Base-by-base conservation (phyloP, 768 basidiomycete species). In the Tylopilus subfusipes region DNA sequence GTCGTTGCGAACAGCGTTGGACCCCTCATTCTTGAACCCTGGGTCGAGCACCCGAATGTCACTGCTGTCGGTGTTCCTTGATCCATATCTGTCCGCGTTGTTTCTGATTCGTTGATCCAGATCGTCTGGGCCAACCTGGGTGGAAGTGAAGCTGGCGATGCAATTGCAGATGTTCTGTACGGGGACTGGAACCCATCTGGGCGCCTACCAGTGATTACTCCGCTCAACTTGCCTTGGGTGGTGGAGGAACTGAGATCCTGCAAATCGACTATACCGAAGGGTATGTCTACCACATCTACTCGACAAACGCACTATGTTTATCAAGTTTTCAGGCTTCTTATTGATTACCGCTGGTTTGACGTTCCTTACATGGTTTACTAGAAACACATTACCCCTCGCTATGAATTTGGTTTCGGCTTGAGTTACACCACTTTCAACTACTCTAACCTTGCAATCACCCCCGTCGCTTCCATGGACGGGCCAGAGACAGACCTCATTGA, bases 341-440 rank as follows among this genome's bases (percentile, higher is more conserved):
- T 91, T 55, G 89, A 90, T 65, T 90, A 91, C 61, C 77, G 85
- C 12, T 78, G 81, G 69, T 88, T 88, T 57, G 86, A 88, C 11
- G 2, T 25, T 31, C 48, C 48, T 58, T 3, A 58, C 21, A 31
- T 44, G 29, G 16, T 44, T 50, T 29, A 0, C 24, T 31, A 86
- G 81, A 73, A 81, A 69, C 80, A 85, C 57, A 90, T 92, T 58
- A 77, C 77, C 0, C 91, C 91, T 4, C 87, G 88, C 34, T 93
- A 83, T 63, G 90, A 91, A 64, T 98, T 98, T 67, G 94, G 94
- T 5, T 95, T 85, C 66, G 94, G 94, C 0, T 68, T 95, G 64
- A 88, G 85, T 52, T 98, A 97, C 74, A 88, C 94, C 36, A 79
- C 72, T 2, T 98, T 95, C 68, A 70, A 79, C 30, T 95, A 92